Evolutionary conservation across 306 rosid genomes (phyloP).

Genomic region (Trifolium repens): DNA sequence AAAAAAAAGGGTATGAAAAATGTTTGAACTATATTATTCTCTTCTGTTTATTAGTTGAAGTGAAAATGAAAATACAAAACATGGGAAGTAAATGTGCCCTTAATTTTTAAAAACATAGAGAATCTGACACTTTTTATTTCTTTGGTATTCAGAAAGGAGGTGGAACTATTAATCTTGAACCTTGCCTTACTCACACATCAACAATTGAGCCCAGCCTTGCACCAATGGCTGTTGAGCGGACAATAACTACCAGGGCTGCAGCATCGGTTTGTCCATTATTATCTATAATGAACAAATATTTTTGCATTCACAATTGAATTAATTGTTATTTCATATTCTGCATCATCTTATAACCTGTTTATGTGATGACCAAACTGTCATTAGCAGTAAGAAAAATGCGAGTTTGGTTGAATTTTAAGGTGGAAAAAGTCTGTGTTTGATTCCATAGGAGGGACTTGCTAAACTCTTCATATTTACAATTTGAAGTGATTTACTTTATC

Average conservation of each 20-base stretch:
- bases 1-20: no score
- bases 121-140: conserved; percentile 26
- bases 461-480: conserved; percentile 2
- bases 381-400: background rate
- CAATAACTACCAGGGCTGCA: conserved; percentile 95
- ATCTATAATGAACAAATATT: conserved; percentile 27
- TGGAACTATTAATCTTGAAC: conserved; percentile 92
- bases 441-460: background rate
- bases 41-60: background rate
- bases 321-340: conserved; percentile 18
- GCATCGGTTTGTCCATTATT: conserved; percentile 73
- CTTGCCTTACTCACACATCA: conserved; percentile 91
- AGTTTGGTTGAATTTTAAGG: background rate
- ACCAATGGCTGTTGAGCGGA: conserved; percentile 87
- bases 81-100: background rate
- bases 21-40: background rate
- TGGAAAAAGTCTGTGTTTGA: background rate
- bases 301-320: conserved; percentile 25
- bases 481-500: background rate
- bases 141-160: conserved; percentile 81
- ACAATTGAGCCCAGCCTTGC: conserved; percentile 97
- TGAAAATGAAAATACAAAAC: background rate
- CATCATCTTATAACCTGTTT: conserved; percentile 33
- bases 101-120: conserved; percentile 34
- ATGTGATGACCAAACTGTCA: background rate